Evolutionary conservation across 805 yeast species (phyloP), one percentile per base, ranked within the genome.

Genomic region (Saturnispora halmiae): DNA sequence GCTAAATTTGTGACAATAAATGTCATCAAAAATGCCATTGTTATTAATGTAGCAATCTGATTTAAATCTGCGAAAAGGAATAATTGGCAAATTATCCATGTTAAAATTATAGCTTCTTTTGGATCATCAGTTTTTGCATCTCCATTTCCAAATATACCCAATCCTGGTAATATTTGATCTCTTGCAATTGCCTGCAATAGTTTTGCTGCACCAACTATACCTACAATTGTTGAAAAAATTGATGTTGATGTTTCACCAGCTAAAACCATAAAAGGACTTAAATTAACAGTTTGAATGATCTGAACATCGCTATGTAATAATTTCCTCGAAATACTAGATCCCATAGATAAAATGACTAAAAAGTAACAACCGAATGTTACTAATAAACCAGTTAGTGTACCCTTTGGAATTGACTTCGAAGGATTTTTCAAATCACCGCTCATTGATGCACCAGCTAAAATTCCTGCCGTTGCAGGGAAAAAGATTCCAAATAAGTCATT

Each of bases 361-460:
- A 82, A 65, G 53, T 92, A 92, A 40, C 85, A 74, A 2, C 70
- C 49, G 54, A 92, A 87, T 0, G 97, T 88, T 29, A 86, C 62
- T 4, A 77, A 49, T 7, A 90, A 63, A 0, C 97, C 98, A 67
- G 79, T 75, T 21, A 92, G 60, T 0, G 98, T 92, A n/a, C 99
- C 99, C 45, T 72, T 70, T 0, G 99, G 98, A 34, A 92, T 92
- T 1, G 94, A 76, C 52, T 73, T 76, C 0, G 96, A 85, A 0
- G 99, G 99, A 41, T 73, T 77, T 42, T 73, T 65, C 47, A 92
- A 68, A 51, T 87, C 96, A 15, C 98, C 97, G 31, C 96, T 86
- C 99, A 92, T 92, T 19, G 95, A 83, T 2, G 98, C 96, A 14
- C 99, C 99, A 2, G 98, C 97, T 60, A 92, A 81, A 21, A 92